A percentile compares a stretch with the other conserved stretches of the same genome.
Evolutionary conservation across 78 protist genomes (phyloP).

Genomic region (Dictyostelium citrinum): DNA sequence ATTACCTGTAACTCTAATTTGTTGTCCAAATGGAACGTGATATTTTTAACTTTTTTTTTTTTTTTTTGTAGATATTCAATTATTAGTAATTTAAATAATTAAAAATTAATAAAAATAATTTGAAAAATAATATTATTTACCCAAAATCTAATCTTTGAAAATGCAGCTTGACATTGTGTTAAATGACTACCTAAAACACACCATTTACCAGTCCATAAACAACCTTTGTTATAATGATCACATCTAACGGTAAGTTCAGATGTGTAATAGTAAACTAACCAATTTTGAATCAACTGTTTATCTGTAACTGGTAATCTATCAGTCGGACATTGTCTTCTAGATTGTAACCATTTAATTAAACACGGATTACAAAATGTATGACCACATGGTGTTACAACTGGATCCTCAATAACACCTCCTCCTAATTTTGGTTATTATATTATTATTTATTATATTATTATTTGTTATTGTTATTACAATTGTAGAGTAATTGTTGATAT

Average conservation of each 20-base stretch:
- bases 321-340: slow-evolving; percentile 78
- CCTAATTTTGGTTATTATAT: not conserved
- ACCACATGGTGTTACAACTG: slow-evolving; percentile 75
- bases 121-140: too few species aligned
- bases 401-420: slow-evolving; percentile 69
- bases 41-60: slow-evolving; percentile 2
- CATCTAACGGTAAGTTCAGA: slow-evolving; percentile 46
- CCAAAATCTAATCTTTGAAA: slow-evolving; percentile 59
- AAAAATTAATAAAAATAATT: not conserved
- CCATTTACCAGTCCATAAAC: slow-evolving; percentile 76
- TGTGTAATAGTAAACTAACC: slow-evolving; percentile 39
- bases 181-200: slow-evolving; percentile 30
- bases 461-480: too few species aligned
- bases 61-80: not conserved
- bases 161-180: slow-evolving; percentile 69
- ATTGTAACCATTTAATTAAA: slow-evolving; percentile 38
- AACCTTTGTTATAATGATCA: slow-evolving; percentile 68
- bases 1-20: slow-evolving; percentile 70
- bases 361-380: slow-evolving; percentile 74
- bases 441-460: too few species aligned
- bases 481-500: too few species aligned
- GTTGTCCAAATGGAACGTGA: slow-evolving; percentile 80
- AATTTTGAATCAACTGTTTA: slow-evolving; percentile 72
- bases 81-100: not conserved
- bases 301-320: slow-evolving; percentile 70